Base-by-base conservation (phyloP, 2,329 filamentous ascomycete genomes). In the Remersonia thermophila region DNA sequence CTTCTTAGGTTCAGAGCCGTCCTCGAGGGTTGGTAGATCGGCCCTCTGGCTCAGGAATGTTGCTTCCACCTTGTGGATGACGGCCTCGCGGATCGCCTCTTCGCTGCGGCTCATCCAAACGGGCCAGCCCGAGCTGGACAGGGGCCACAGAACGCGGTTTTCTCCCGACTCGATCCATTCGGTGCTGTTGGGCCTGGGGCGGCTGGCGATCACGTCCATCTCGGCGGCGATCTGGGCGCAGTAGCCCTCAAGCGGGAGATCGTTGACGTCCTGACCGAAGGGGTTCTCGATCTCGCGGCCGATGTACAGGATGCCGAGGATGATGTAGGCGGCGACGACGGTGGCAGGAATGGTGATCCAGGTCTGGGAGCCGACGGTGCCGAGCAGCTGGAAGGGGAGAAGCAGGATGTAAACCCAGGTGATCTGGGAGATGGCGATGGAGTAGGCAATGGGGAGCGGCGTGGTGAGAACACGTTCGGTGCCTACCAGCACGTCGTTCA, bases 391-490 rank as follows among this genome's bases (percentile, higher is more conserved):
- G 65, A 84, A 84, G 1, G 80, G 80, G 9, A 85, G 65, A 32
- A 80, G 62, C 43, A 81, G 61, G 33, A 83, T 73, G 57, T 85
- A 86, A 30, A 82, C 68, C 75, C 78, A 83, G 9, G 80, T 80
- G 50, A 86, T 84, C 54, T 85, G 80, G 7, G 75, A 71, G 51
- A 84, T 83, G 44, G 79, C 72, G 50, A 86, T 85, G 44, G 70
- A 73, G 62, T 85, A 85, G 27, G 80, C 80, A 38, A 80, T 66
- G 1, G 80, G 80, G 1, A 85, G 65, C 3, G 77, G 80, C 1
- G 80, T 84, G 49, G 74, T 77, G 29, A 84, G 69, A n/a, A 85
- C 75, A 37, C 80, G 73, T 51, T 85, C 80, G 30, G 73, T 73
- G 31, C 77, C 74, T 12, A 69, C 70, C 32, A 82, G 62, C 32